Evolutionary conservation across 2,329 filamentous ascomycete genomes (phyloP), one percentile per base, ranked within the genome.

Genomic region (Calonectria pauciramosa): DNA sequence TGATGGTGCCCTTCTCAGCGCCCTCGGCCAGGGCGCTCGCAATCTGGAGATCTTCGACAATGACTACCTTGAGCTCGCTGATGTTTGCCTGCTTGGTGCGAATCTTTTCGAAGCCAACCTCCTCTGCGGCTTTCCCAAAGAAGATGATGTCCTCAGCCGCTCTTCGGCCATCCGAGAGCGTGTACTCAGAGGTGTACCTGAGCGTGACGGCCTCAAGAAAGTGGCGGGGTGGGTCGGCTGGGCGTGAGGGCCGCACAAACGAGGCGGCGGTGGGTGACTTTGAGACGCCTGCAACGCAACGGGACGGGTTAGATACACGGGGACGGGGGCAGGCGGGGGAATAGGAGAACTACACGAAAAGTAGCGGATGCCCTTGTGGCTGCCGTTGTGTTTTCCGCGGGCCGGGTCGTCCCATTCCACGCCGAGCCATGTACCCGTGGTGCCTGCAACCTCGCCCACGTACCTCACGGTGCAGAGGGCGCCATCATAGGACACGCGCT

Each of bases 41-140:
- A 75, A 99, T 90, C 66, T 91, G 88, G 82, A 95, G 86, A 18
- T 94, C 93, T 85, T 99, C 96, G 10, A 99, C 88, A 49, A 99
- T 91, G 65, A 97, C 93, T 70, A 96, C 93, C 78, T 90, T 93
- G 74, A 99, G 89, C 80, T 97, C 94, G 70, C 93, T 88, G 38
- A 99, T 88, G 82, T 94, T 89, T 79, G 96, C 94, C 81, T 97
- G 93, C 85, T 96, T 92, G 78, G 90, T 90, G 54, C 94, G 92
- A 78, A 98, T 95, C 88, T 98, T 98, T 79, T 98, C 96, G 80
- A 99, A 99, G 36, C 97, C 97, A 41, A 99, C 92, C 86, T 99
- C 96, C 86, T 99, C 94, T 7, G 95, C 96, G 23, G 96, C 91
- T 85, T 99, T 99, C 47, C 85, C 94, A 86, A 88, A 98, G 89